Percentiles rank a stretch among this genome's conserved stretches.
Conservation (phyloP, 1,139 yeast genomes). For the Scheffersomyces quercinus region DNA sequence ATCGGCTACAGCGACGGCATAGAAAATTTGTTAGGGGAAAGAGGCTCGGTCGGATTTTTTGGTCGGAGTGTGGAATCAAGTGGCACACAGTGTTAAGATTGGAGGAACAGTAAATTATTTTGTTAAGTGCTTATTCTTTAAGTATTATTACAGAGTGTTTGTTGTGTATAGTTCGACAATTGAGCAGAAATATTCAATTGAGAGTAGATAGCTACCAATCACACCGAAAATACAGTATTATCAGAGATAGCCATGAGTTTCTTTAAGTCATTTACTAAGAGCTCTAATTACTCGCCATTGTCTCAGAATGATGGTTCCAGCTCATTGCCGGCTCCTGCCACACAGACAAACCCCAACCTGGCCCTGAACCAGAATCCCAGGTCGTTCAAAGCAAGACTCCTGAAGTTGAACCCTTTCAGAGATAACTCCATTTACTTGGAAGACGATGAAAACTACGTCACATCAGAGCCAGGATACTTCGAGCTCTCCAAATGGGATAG, state of each 20-base stretch:
- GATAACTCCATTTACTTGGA: slow-evolving; percentile 37
- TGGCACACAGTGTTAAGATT: too few relatives aligned
- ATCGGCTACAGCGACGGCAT: too few relatives aligned
- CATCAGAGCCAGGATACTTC: slow-evolving; percentile 47
- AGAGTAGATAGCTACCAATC: too few relatives aligned
- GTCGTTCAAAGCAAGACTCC: slow-evolving; percentile 31
- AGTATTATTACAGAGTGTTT: too few relatives aligned
- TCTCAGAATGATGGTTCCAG: slow-evolving; percentile 33
- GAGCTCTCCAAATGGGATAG: slow-evolving; percentile 61
- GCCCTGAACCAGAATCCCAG: slow-evolving; percentile 11
- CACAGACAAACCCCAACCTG: slow-evolving; percentile 16
- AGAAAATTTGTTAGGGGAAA: too few relatives aligned
- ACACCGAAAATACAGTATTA: too few relatives aligned
- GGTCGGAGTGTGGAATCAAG: too few relatives aligned
- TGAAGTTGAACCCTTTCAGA: slow-evolving; percentile 43
- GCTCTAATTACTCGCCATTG: slow-evolving; percentile 30
- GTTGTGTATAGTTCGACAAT: too few relatives aligned
- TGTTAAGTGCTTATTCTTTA: neutral
- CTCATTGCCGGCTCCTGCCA: slow-evolving; percentile 43
- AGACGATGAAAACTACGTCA: slow-evolving; percentile 47
- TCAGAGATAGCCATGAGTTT: slow-evolving; percentile 29
- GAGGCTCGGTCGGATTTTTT: too few relatives aligned
- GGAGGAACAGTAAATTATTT: too few relatives aligned
- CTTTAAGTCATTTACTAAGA: slow-evolving; percentile 33
- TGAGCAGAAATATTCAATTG: too few relatives aligned